phyloP scores from a whole-genome alignment of 257 asterid genomes.

The Petunia axillaris region DNA sequence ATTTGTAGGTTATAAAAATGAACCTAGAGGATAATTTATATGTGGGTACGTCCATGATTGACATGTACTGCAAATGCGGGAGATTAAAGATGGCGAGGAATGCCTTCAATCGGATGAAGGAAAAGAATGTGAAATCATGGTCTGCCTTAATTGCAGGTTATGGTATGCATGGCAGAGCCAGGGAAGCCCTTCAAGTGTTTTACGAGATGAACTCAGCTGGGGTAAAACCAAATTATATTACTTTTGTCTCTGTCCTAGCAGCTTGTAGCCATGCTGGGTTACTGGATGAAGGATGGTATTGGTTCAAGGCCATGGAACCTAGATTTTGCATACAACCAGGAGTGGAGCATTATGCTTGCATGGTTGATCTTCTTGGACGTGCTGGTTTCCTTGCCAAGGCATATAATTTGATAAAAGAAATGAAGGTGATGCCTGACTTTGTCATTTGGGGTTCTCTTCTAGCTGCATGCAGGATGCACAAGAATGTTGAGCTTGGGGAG shows the following conservation, averaged over 20 bases:
- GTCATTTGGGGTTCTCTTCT: constrained; percentile 92
- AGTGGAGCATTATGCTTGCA: constrained; percentile 89
- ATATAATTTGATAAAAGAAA: constrained; percentile 66
- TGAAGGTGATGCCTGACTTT: constrained; percentile 75
- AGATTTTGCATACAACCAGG: constrained; percentile 65
- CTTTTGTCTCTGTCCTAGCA: constrained; percentile 80
- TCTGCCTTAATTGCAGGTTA: constrained; percentile 94
- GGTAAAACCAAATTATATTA: constrained; percentile 72
- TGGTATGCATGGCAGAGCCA: constrained; percentile 93
- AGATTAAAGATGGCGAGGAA: constrained; percentile 68
- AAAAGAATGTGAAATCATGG: constrained; percentile 87
- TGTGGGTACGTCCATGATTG: constrained; percentile 82
- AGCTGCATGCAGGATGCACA: constrained; percentile 84
- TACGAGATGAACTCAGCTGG: constrained; percentile 69
- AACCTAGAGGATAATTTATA: constrained; percentile 66
- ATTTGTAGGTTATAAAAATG: constrained; percentile 66
- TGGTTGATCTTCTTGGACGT: constrained; percentile 95
- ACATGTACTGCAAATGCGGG: constrained; percentile 96
- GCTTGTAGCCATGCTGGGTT: constrained; percentile 96
- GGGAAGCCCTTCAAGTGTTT: constrained; percentile 75
- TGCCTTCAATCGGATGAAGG: constrained; percentile 66
- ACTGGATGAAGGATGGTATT: constrained; percentile 90
- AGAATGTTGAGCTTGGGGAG: constrained; percentile 84
- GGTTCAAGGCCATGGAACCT: constrained; percentile 83
- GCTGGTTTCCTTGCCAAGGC: constrained; percentile 82